Conservation (phyloP, 371 early-diverging fungal species). For the Syncephalastrum monosporum region DNA sequence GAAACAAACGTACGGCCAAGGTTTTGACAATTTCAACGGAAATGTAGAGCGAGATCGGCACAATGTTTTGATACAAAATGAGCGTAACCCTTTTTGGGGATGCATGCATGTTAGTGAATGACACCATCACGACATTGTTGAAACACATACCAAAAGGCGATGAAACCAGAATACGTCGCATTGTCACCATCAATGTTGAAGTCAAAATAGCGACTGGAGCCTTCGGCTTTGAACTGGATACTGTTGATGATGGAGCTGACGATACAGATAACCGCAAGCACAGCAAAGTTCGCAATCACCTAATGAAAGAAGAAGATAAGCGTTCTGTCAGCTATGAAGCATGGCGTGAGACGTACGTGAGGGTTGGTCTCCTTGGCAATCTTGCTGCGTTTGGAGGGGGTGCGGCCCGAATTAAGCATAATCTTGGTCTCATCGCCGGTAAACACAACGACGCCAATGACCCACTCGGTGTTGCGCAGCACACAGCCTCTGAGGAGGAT, state of each 20-base stretch:
- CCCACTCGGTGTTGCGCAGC: constrained; percentile 87
- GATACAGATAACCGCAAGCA: constrained; percentile 57
- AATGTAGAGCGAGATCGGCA: constrained; percentile 94
- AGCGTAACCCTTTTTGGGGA: constrained; percentile 34
- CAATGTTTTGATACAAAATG: constrained; percentile 49
- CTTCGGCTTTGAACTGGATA: constrained; percentile 43
- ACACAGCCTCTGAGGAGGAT: constrained; percentile 90
- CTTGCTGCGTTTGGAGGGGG: constrained; percentile 91
- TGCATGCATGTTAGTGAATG: constrained; percentile 1
- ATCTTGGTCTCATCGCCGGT: constrained; percentile 94
- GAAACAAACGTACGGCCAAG: constrained; percentile 28
- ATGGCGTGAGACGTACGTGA: constrained; percentile 56
- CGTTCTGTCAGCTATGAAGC: background rate
- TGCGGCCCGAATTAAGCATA: constrained; percentile 84
- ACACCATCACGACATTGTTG: background rate
- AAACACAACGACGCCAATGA: constrained; percentile 78
- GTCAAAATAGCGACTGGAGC: constrained; percentile 34
- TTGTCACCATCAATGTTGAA: constrained; percentile 34
- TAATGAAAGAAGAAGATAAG: constrained; percentile 10
- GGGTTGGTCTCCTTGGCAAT: constrained; percentile 94
- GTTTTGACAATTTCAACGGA: constrained; percentile 91
- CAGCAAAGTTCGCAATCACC: constrained; percentile 46
- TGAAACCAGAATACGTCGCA: constrained; percentile 36
- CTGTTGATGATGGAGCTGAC: constrained; percentile 66
- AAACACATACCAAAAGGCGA: constrained; percentile 42